phyloP scores from a whole-genome alignment of 2,329 filamentous ascomycete genomes.

The Scolecobasidium constrictum region DNA sequence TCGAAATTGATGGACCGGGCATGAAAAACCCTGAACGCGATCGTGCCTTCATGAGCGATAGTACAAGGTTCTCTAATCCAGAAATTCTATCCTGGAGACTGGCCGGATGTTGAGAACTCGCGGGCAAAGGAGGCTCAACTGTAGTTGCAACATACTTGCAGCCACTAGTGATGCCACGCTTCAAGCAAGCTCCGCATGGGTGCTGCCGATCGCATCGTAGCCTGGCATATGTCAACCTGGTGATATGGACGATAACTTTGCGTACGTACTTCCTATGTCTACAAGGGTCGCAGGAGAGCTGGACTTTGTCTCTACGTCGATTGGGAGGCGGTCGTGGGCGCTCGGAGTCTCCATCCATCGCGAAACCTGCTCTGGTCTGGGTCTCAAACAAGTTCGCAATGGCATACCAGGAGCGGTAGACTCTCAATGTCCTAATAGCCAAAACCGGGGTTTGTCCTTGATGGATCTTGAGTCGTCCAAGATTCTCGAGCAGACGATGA shows the following conservation, averaged over 20 bases:
- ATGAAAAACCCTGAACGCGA: too few relatives aligned
- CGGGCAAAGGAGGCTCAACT: slow-evolving; percentile 9
- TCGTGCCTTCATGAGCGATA: slow-evolving; percentile 16
- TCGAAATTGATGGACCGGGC: too few relatives aligned
- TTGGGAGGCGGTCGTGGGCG: slow-evolving; percentile 15
- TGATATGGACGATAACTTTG: slow-evolving; percentile 13
- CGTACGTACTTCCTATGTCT: slow-evolving; percentile 20
- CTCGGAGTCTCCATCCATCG: slow-evolving; percentile 17
- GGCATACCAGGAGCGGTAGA: too few relatives aligned
- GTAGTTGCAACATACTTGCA: slow-evolving; percentile 19
- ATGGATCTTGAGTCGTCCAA: too few relatives aligned
- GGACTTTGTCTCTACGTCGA: slow-evolving; percentile 20
- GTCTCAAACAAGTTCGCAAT: too few relatives aligned
- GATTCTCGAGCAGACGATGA: too few relatives aligned
- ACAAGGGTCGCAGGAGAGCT: slow-evolving; percentile 20
- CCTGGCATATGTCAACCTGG: slow-evolving; percentile 13
- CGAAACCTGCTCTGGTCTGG: slow-evolving; percentile 8
- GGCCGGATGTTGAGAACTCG: slow-evolving; percentile 17
- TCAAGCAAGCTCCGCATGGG: slow-evolving; percentile 19
- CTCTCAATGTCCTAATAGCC: too few relatives aligned
- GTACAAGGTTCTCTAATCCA: slow-evolving; percentile 17
- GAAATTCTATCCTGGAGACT: slow-evolving; percentile 17
- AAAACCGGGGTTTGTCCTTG: too few relatives aligned
- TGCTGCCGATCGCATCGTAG: slow-evolving; percentile 20
- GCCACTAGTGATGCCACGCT: slow-evolving; percentile 19